These are phyloP conservation scores for Backusella tuberculispora DNA, from an alignment of 192 early-diverging fungal species.

Conservation along the genomic window DNA sequence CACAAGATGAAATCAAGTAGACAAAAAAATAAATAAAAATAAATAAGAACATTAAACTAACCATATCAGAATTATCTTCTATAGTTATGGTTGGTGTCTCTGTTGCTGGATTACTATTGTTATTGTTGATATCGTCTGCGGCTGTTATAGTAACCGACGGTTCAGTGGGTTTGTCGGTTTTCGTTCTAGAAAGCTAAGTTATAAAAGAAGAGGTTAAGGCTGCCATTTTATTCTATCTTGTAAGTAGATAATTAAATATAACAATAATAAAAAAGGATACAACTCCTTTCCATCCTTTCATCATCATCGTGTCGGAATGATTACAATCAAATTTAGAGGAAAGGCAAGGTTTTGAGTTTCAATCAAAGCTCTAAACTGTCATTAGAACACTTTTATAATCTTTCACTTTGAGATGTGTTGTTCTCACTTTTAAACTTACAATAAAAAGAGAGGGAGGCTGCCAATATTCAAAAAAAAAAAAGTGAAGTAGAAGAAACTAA, in stretches of 20 bases:
- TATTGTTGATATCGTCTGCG: background rate
- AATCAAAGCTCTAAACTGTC: too few species aligned
- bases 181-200: slow-evolving; percentile 36
- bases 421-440: too few species aligned
- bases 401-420: too few species aligned
- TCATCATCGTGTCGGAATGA: slow-evolving; percentile 25
- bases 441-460: too few species aligned
- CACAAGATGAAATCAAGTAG: background rate
- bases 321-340: background rate
- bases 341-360: background rate
- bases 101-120: background rate
- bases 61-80: slow-evolving; percentile 19
- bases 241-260: background rate
- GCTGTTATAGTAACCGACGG: slow-evolving; percentile 18
- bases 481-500: too few species aligned
- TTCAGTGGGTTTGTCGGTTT: slow-evolving; percentile 22
- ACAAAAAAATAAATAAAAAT: background rate
- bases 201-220: background rate
- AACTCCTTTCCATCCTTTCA: slow-evolving; percentile 42
- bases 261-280: slow-evolving; percentile 23
- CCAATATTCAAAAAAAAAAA: too few species aligned
- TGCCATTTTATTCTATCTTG: background rate
- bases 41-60: background rate
- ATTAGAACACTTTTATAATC: too few species aligned
- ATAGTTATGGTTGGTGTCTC: background rate